Percentiles rank a stretch among this genome's conserved stretches.
Evolutionary conservation across 2,329 filamentous ascomycete genomes (phyloP).

Genomic region (Pseudogymnoascus sp.): DNA sequence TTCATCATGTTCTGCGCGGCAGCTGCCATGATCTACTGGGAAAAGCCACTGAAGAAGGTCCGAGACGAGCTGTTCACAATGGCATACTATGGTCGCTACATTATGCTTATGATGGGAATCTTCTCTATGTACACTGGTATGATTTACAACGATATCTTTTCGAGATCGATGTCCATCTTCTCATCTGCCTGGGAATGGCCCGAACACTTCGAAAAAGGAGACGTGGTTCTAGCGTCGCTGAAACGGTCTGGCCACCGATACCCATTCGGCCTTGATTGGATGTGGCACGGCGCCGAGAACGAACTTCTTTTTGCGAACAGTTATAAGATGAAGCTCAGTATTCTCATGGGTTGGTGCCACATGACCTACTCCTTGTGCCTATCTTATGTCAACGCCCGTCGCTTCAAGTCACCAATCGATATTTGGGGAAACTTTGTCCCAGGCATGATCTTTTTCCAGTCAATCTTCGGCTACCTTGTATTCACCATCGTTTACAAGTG

Average conservation of each 20-base stretch:
- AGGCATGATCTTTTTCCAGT: constrained; percentile 99
- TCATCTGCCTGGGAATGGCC: constrained; percentile 83
- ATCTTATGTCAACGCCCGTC: constrained; percentile 83
- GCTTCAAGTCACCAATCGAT: constrained; percentile 92
- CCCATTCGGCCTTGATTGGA: constrained; percentile 91
- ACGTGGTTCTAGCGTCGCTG: constrained; percentile 58
- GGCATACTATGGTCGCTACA: constrained; percentile 98
- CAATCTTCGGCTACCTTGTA: constrained; percentile 94
- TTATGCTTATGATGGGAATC: constrained; percentile 94
- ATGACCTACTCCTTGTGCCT: constrained; percentile 98
- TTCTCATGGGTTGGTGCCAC: constrained; percentile 92
- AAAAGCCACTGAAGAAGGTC: constrained; percentile 87
- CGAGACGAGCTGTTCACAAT: constrained; percentile 91
- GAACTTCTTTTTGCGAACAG: constrained; percentile 94
- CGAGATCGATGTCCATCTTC: constrained; percentile 83
- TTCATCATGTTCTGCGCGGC: constrained; percentile 79
- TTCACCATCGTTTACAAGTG: constrained; percentile 96
- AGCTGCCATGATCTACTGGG: constrained; percentile 91
- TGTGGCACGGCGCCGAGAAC: constrained; percentile 94
- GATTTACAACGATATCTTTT: constrained; percentile 97
- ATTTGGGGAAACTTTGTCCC: constrained; percentile 97
- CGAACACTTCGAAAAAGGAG: constrained; percentile 54
- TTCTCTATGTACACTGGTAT: constrained; percentile 97
- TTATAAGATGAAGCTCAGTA: constrained; percentile 99
- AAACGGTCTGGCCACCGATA: constrained; percentile 68